phyloP scores from a whole-genome alignment of 305 asterid species.

The Fraxinus platypoda region DNA sequence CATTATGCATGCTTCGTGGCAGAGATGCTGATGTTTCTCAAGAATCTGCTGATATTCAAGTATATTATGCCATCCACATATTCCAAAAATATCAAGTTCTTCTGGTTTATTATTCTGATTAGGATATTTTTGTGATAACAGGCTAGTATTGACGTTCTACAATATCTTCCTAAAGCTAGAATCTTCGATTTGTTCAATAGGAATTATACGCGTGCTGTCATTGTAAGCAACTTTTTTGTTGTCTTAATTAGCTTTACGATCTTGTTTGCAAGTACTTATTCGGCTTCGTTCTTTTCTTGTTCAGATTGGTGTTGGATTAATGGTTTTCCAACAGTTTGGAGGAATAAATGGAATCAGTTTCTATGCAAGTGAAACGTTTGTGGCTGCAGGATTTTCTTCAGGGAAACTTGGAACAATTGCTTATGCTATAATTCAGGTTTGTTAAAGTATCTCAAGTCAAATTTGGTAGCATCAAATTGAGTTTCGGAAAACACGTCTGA shows the following conservation, averaged over 20 bases:
- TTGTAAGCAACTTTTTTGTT: constrained; percentile 43
- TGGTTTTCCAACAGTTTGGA: constrained; percentile 77
- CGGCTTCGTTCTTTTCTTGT: background rate
- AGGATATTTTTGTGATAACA: constrained; percentile 13
- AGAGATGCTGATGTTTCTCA: constrained; percentile 47
- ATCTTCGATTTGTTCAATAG: constrained; percentile 50
- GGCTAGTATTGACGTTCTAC: constrained; percentile 48
- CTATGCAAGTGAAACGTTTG: constrained; percentile 76
- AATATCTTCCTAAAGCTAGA: constrained; percentile 53
- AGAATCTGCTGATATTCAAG: constrained; percentile 76
- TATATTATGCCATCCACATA: constrained; percentile 12
- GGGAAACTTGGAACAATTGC: constrained; percentile 61
- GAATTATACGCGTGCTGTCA: constrained; percentile 60
- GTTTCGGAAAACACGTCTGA: background rate
- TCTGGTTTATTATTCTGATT: background rate
- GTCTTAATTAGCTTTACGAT: background rate
- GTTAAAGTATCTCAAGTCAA: background rate
- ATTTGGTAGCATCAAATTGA: background rate
- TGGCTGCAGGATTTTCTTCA: constrained; percentile 55
- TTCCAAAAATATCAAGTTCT: background rate
- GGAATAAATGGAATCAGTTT: constrained; percentile 84
- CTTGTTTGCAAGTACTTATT: background rate
- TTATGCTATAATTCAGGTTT: constrained; percentile 73
- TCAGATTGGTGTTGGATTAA: constrained; percentile 78
- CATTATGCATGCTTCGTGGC: constrained; percentile 64